Evolutionary conservation across 306 rosid genomes (phyloP), one percentile per base, ranked within the genome.

Genomic region (Fagus crenata): DNA sequence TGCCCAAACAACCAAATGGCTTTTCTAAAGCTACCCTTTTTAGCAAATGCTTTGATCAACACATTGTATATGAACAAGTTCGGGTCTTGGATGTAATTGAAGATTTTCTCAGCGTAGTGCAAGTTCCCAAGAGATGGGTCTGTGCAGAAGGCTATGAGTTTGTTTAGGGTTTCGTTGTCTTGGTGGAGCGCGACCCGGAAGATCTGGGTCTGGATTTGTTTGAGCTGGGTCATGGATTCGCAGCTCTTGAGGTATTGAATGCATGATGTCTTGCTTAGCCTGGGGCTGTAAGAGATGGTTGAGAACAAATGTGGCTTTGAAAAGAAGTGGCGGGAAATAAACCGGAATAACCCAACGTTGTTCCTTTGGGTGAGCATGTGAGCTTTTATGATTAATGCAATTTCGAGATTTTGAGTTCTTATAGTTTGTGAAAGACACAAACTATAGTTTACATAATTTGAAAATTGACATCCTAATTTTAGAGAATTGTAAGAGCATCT

Each of bases 201-300:
- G 58, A 83, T 74, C 71, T 75, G 89, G 73, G 69, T 49, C 49
- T 83, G 85, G 49, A 83, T 81, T 74, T 83, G 81, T 28, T 86
- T 81, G 87, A 86, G 75, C 55, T 83, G 77, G 42, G 46, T 33
- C 74, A 71, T 46, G 75, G 81, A 80, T 70, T 80, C 78, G 81
- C 87, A 83, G 76, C 9, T 75, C 36, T n/a, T 77, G 11, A 86
- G 76, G 71, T 74, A 72, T n/a, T 61, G 77, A 22, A 80, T 77
- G 74, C 89, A 78, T 77, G 77, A 80, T 31, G 33, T 46, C 75
- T 68, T 69, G 3, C 53, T 56, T 33, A 71, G 71, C 49, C 51
- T 49, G 69, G 32, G 37, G 32, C 43, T 51, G 76, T 28, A 15
- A 18, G 71, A 35, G 67, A 71, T 11, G 14, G 76, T n/a, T 51